Evolutionary conservation across 768 basidiomycete species (phyloP).

Genomic region (Boletus edulis): DNA sequence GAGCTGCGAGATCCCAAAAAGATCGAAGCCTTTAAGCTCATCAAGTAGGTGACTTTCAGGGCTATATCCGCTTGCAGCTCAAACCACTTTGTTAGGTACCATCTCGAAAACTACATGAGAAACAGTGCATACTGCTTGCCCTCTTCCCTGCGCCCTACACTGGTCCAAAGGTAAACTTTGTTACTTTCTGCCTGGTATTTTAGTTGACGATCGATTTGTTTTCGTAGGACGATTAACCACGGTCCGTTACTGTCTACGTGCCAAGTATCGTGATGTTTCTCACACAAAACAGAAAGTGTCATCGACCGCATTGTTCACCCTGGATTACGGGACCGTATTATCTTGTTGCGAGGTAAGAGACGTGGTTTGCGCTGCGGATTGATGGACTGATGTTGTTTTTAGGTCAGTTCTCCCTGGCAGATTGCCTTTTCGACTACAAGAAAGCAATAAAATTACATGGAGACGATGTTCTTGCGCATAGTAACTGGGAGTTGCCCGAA

Average conservation of each 20-base stretch:
- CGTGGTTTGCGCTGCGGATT: slow-evolving; percentile 17
- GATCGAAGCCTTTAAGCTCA: slow-evolving; percentile 78
- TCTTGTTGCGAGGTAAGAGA: slow-evolving; percentile 69
- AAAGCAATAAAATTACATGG: slow-evolving; percentile 75
- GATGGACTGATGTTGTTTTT: slow-evolving; percentile 5
- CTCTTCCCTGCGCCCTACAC: slow-evolving; percentile 80
- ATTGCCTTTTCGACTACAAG: slow-evolving; percentile 75
- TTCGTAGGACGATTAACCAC: slow-evolving; percentile 73
- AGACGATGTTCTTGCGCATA: slow-evolving; percentile 87
- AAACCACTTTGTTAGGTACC: slow-evolving; percentile 54
- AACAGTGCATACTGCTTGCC: slow-evolving; percentile 88
- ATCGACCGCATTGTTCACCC: slow-evolving; percentile 90
- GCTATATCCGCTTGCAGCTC: background rate
- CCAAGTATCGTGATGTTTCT: slow-evolving; percentile 4
- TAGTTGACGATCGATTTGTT: slow-evolving; percentile 1
- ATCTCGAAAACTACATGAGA: slow-evolving; percentile 84
- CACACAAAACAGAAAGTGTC: slow-evolving; percentile 62
- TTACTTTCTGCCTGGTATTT: background rate
- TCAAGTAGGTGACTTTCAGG: slow-evolving; percentile 49
- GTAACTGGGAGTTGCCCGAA: slow-evolving; percentile 88
- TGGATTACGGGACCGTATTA: slow-evolving; percentile 87
- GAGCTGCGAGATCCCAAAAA: slow-evolving; percentile 59
- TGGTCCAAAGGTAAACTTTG: slow-evolving; percentile 69
- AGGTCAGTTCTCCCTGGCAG: slow-evolving; percentile 80
- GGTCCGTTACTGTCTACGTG: slow-evolving; percentile 42